Evolutionary conservation across 2,329 filamentous ascomycete species (phyloP).

Genomic region (Fusarium musae): DNA sequence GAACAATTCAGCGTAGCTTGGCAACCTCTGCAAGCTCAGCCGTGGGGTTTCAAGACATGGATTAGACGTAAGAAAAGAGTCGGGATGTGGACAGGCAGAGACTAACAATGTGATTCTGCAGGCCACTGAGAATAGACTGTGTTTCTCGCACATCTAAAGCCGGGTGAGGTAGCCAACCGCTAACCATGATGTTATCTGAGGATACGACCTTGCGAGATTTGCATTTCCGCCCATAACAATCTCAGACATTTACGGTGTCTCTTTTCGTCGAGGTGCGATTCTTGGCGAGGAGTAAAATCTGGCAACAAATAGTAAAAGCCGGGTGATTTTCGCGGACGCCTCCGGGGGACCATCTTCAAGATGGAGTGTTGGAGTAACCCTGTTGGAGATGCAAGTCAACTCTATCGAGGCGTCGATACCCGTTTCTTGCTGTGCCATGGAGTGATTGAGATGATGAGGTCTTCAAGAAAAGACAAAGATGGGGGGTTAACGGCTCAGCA

Average conservation of each 20-base stretch:
- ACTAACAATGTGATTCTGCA: neutral
- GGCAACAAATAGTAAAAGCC: slow-evolving; percentile 23
- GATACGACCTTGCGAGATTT: slow-evolving; percentile 15
- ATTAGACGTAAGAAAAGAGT: slow-evolving; percentile 14
- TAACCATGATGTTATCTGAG: neutral
- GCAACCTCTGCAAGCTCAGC: neutral
- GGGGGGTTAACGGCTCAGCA: neutral
- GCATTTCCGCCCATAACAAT: slow-evolving; percentile 19
- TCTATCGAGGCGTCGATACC: slow-evolving; percentile 17
- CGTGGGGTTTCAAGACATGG: slow-evolving; percentile 16
- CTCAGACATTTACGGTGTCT: neutral
- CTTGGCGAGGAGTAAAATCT: slow-evolving; percentile 24
- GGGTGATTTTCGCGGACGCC: slow-evolving; percentile 5
- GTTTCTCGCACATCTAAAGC: slow-evolving; percentile 41
- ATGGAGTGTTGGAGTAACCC: neutral
- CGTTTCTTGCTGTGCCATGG: slow-evolving; percentile 24
- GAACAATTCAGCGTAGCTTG: neutral
- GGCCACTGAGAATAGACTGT: neutral
- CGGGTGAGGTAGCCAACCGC: slow-evolving; percentile 23
- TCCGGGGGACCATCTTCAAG: slow-evolving; percentile 9
- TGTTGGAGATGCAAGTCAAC: neutral
- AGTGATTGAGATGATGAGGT: neutral
- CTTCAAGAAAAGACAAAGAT: neutral
- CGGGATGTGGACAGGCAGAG: neutral
- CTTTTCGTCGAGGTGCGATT: neutral